These are phyloP conservation scores for Vachellia collinsii DNA, from an alignment of 306 rosid species.

Conservation along the genomic window DNA sequence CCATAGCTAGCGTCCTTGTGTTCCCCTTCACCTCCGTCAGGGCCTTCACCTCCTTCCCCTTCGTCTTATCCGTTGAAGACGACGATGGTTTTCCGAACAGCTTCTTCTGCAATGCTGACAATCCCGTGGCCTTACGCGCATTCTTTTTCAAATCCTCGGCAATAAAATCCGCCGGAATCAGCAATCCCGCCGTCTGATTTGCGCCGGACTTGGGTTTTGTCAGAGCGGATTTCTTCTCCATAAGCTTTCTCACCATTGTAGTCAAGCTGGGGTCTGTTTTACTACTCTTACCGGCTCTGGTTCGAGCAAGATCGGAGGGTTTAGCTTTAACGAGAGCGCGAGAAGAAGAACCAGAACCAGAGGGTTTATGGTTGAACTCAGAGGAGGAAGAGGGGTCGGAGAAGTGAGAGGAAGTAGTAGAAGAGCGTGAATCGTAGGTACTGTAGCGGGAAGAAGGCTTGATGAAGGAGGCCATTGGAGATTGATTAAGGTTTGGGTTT, in stretches of 20 bases:
- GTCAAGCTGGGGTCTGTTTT: slow-evolving; percentile 66
- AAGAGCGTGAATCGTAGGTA: slow-evolving; percentile 76
- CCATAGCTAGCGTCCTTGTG: slow-evolving; percentile 92
- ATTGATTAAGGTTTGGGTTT: not conserved
- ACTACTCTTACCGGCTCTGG: slow-evolving; percentile 36
- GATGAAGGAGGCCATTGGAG: slow-evolving; percentile 48
- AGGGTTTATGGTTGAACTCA: slow-evolving; percentile 48
- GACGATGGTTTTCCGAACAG: slow-evolving; percentile 65
- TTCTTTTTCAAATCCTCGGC: slow-evolving; percentile 73
- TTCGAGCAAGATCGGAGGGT: slow-evolving; percentile 43
- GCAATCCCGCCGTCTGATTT: slow-evolving; percentile 43
- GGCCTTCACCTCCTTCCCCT: slow-evolving; percentile 71
- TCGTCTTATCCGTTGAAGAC: slow-evolving; percentile 43
- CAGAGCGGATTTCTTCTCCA: slow-evolving; percentile 58
- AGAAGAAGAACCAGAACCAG: slow-evolving; percentile 40
- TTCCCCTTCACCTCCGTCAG: slow-evolving; percentile 90
- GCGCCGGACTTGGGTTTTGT: slow-evolving; percentile 43
- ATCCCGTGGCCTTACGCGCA: slow-evolving; percentile 59
- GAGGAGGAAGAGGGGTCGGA: slow-evolving; percentile 82
- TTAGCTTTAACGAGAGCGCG: slow-evolving; percentile 67
- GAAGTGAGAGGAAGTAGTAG: slow-evolving; percentile 67
- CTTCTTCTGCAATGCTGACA: slow-evolving; percentile 71
- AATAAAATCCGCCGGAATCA: slow-evolving; percentile 68
- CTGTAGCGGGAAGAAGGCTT: slow-evolving; percentile 85
- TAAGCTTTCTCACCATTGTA: slow-evolving; percentile 72